Conservation (phyloP, 176 grass and related monocot species). For the Ampelocalamus luodianensis region DNA sequence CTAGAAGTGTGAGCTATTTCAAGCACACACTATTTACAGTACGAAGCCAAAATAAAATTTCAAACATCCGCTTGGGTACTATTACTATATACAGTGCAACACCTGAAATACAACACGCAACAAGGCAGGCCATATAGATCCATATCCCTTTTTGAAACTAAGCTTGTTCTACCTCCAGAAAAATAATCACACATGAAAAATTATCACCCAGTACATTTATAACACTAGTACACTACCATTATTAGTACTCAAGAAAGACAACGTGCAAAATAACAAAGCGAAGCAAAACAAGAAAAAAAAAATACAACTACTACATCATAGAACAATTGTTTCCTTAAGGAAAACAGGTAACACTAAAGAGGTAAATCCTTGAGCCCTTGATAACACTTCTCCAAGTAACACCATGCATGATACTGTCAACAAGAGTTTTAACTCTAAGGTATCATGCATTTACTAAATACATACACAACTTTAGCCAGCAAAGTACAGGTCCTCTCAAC, state of each 20-base stretch:
- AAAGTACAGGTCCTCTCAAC: background rate
- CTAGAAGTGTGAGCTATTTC: conserved; percentile 18
- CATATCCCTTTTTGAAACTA: background rate
- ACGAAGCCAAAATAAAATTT: conserved; percentile 11
- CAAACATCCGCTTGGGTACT: background rate
- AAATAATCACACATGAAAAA: conserved; percentile 9
- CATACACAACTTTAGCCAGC: background rate
- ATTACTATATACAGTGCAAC: background rate
- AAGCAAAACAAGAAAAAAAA: conserved; percentile 14
- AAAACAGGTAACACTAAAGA: background rate
- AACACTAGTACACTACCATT: background rate
- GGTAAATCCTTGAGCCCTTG: background rate
- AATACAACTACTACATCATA: background rate
- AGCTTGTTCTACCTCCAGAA: background rate
- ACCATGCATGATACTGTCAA: background rate
- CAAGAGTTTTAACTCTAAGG: background rate
- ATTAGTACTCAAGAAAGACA: background rate
- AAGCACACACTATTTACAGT: background rate
- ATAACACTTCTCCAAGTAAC: background rate
- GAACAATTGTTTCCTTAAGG: background rate
- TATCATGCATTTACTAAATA: conserved; percentile 3
- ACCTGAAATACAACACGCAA: conserved; percentile 18
- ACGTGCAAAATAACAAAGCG: background rate
- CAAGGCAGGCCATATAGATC: background rate
- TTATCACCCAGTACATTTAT: background rate